Base-by-base conservation (phyloP, 2,329 filamentous ascomycete species). In the Fusarium equiseti region DNA sequence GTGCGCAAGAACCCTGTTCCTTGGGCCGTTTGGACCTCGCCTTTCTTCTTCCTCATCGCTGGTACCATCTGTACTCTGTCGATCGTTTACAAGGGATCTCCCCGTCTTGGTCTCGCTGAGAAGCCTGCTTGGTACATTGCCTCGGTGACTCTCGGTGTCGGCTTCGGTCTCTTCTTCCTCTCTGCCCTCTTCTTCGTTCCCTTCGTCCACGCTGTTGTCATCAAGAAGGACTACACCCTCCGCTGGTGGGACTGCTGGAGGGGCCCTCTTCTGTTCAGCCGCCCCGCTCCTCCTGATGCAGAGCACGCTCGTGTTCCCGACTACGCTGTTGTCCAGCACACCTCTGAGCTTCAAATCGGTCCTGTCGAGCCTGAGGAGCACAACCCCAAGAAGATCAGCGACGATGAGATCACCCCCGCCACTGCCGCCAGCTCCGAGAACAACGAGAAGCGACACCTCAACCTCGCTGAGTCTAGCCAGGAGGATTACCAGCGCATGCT, bases 51-150 rank as follows among this genome's bases (percentile, higher is more conserved):
- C 86, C 88, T 94, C 59, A 87, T 94, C 63, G 91, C 92, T 59
- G 90, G 86, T 59, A 92, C 90, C 63, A 82, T 94, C 75, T 93
- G 91, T 82, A 92, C 91, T 0, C 85, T 95, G 8, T 93, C 90
- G 45, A 89, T 95, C 74, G 91, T 94, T 73, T 94, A 93, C 87
- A 94, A 94, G 85, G 92, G 92, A 32, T 93, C 91, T 12, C 91
- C 92, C 26, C 64, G 71, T 22, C 70, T 76, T 4, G 70, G 73
- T 15, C 73, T 76, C 10, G 20, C 60, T 26, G 46, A 63, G 18
- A 91, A 90, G 84, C 90, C 91, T 3, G 79, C 80, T 11, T 90
- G 87, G 86, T 94, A 88, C 76, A 88, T 94, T 66, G 90, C 85
- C 13, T 81, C 86, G 16, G 90, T 93, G 66, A 90, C 89, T 20